Base-by-base conservation (phyloP, 371 early-diverging fungal genomes). In the Polyrhizophydium stewartii region DNA sequence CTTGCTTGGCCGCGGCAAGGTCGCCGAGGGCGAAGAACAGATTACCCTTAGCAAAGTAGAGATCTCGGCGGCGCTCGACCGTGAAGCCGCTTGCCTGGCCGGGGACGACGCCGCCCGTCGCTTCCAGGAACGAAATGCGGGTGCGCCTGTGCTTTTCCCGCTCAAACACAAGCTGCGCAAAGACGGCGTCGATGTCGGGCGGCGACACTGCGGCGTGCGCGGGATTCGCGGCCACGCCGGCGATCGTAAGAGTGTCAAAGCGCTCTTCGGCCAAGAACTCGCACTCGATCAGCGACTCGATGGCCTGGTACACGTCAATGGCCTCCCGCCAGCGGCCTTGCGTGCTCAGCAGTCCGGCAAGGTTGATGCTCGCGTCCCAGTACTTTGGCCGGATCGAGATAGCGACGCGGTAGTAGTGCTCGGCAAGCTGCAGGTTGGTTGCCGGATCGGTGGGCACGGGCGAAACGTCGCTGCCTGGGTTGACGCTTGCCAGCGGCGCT, bases 341-440 rank as follows among this genome's bases (percentile, higher is more conserved):
- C 9, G 63, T 78, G 69, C 90, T 89, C 40, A 92, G 72, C 12
- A 92, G 86, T 13, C 91, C 91, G 25, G 93, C 85, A 40, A 94
- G 75, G 61, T 93, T 93, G 66, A 92, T 90, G 7, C 88, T 89
- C 1, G 92, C 94, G 65, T 94, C 94, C 92, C 92, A 94, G 72
- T 94, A 94, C 19, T 88, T 89, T 1, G 93, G 93, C 24, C 92
- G 78, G 57, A 92, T 77, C 64, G 83, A 73, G 45, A 94, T 89
- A 1, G 94, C 94, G 40, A 79, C 81, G 72, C 90, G 87, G 88
- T 93, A 94, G 85, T 87, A 92, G 53, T 76, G 70, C 63, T 94
- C 94, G 17, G 94, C 92, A 58, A 72, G 41, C 24, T 58, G 40
- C 24, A 68, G 35, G 53, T 47, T 40, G n/a, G 49, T 32, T 60